Evolutionary conservation across 176 grass and related monocot genomes (phyloP).

Genomic region (Metroxylon sagu): DNA sequence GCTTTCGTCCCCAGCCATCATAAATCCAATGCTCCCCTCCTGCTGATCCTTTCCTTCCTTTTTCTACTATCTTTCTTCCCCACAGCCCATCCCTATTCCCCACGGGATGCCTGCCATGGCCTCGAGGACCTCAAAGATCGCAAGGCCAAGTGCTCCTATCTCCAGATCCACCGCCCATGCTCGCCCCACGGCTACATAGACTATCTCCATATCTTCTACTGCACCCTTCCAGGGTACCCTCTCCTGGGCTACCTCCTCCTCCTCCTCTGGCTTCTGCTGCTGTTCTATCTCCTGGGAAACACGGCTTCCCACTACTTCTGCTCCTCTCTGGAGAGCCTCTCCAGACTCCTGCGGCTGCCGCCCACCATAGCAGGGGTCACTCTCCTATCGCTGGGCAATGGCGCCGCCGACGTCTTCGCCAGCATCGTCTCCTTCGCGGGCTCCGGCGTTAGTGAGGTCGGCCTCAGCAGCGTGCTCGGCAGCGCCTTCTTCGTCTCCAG

Average conservation of each 20-base stretch:
- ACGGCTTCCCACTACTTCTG: slow-evolving; percentile 78
- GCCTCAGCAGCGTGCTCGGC: slow-evolving; percentile 19
- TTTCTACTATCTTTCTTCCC: neutral
- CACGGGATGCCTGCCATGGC: slow-evolving; percentile 24
- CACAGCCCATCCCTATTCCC: neutral
- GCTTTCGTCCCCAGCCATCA: no score
- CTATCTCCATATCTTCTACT: slow-evolving; percentile 73
- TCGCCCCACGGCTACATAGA: slow-evolving; percentile 47
- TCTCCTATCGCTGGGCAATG: slow-evolving; percentile 71
- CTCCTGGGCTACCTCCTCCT: slow-evolving; percentile 33
- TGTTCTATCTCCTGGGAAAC: slow-evolving; percentile 92
- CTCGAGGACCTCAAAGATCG: slow-evolving; percentile 24
- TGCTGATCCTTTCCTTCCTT: neutral
- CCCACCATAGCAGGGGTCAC: slow-evolving; percentile 69
- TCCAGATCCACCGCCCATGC: slow-evolving; percentile 31
- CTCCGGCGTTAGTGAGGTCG: slow-evolving; percentile 15
- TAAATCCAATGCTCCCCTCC: neutral
- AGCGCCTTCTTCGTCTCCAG: slow-evolving; percentile 13
- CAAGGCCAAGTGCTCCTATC: slow-evolving; percentile 29
- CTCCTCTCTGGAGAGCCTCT: slow-evolving; percentile 45
- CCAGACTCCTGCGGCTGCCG: slow-evolving; percentile 38
- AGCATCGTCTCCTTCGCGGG: slow-evolving; percentile 60
- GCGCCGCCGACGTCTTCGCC: slow-evolving; percentile 77
- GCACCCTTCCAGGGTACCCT: slow-evolving; percentile 16
- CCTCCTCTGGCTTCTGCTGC: slow-evolving; percentile 42